phyloP scores from a whole-genome alignment of 148 eudicot species.

The Rhododendron williamsianum region DNA sequence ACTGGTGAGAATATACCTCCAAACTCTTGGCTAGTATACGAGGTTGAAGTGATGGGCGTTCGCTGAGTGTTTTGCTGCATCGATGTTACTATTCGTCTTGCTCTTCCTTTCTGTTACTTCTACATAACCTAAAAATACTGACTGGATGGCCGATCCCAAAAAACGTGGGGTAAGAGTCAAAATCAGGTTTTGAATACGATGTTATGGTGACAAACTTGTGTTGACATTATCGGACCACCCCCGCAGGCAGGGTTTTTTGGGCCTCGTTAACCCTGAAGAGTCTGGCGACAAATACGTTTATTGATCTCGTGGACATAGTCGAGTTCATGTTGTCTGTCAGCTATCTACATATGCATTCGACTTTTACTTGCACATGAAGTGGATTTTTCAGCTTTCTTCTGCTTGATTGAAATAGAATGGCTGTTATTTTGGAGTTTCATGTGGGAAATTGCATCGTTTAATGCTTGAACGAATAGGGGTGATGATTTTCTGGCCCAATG shows the following conservation, averaged over 20 bases:
- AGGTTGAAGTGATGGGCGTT: slow-evolving; percentile 55
- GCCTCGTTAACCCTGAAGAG: not conserved
- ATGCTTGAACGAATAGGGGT: not conserved
- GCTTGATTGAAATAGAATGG: not conserved
- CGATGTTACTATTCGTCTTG: not conserved
- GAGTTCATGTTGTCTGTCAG: not conserved
- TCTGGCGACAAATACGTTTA: not conserved
- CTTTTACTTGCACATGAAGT: not conserved
- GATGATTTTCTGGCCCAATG: not conserved
- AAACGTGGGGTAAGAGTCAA: not conserved
- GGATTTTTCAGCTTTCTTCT: not conserved
- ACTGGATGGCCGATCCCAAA: not conserved
- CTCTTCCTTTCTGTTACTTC: not conserved
- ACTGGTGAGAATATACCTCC: slow-evolving; percentile 54
- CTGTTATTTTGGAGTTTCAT: not conserved
- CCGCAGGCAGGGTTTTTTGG: not conserved
- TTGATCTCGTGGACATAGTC: not conserved
- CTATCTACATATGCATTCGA: not conserved
- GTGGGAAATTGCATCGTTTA: not conserved
- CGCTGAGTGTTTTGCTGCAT: slow-evolving; percentile 21
- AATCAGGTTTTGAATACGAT: not conserved
- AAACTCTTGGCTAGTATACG: slow-evolving; percentile 68
- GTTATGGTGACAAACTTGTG: not conserved
- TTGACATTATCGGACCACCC: not conserved
- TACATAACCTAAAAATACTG: not conserved